Conservation (phyloP, 352 stramenopile species). For the Globisporangium cylindrosporum region DNA sequence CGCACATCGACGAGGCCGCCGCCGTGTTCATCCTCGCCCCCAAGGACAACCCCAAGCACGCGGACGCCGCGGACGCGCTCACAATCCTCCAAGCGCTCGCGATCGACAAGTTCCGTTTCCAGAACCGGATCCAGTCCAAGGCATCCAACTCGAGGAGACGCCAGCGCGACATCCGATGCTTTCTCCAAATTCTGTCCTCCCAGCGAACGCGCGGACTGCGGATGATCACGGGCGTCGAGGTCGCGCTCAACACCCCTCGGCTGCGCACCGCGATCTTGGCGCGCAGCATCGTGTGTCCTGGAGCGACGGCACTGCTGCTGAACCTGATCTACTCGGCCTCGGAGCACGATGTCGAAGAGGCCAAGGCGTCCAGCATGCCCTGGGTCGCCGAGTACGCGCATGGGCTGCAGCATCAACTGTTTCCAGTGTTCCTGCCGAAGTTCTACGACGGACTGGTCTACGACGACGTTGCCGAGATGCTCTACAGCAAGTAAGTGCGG, state of each 20-base stretch:
- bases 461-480: slow-evolving; percentile 27
- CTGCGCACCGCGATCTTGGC: slow-evolving; percentile 48
- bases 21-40: slow-evolving; percentile 58
- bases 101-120: slow-evolving; percentile 49
- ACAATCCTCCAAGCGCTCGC: slow-evolving; percentile 56
- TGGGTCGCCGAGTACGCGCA: slow-evolving; percentile 58
- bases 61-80: slow-evolving; percentile 41
- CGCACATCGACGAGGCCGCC: slow-evolving; percentile 38
- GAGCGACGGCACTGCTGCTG: slow-evolving; percentile 45
- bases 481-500: slow-evolving; percentile 41
- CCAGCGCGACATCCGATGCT: slow-evolving; percentile 34
- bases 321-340: slow-evolving; percentile 57
- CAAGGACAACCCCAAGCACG: slow-evolving; percentile 38
- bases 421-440: slow-evolving; percentile 38
- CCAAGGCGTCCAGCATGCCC: slow-evolving; percentile 33
- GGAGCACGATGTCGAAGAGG: slow-evolving; percentile 32
- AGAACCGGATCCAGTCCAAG: slow-evolving; percentile 23
- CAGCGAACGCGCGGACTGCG: slow-evolving; percentile 38
- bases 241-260: slow-evolving; percentile 44
- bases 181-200: slow-evolving; percentile 49
- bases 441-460: slow-evolving; percentile 45
- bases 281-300: slow-evolving; percentile 48
- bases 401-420: slow-evolving; percentile 53
- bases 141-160: slow-evolving; percentile 1
- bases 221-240: slow-evolving; percentile 53